phyloP scores from a whole-genome alignment of 176 grass and related monocot species.

The Cenchrus purpureus region DNA sequence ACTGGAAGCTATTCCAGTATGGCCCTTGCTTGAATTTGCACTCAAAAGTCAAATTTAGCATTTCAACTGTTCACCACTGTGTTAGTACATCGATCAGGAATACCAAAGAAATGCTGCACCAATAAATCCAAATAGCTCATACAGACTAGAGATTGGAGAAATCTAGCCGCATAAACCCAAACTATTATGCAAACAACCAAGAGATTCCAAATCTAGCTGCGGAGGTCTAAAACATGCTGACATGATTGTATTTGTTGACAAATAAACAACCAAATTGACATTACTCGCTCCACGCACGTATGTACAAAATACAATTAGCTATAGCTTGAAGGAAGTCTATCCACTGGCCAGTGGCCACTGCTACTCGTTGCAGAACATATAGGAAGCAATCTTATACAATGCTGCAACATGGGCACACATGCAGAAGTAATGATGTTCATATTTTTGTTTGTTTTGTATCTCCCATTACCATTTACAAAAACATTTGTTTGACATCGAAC shows the following conservation, averaged over 20 bases:
- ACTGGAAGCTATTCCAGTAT: not conserved
- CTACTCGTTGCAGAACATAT: not conserved
- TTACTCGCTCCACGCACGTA: not conserved
- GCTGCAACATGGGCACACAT: not conserved
- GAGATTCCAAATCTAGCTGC: slow-evolving; percentile 2
- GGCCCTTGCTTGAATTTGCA: slow-evolving; percentile 19
- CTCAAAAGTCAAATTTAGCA: not conserved
- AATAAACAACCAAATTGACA: not conserved
- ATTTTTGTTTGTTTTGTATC: not conserved
- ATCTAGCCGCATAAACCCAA: not conserved
- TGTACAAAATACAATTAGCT: not conserved
- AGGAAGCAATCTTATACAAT: not conserved
- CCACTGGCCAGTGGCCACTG: too few relatives aligned
- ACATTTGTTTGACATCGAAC: too few relatives aligned
- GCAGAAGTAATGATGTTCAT: not conserved
- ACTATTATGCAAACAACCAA: not conserved
- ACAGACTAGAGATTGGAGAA: not conserved
- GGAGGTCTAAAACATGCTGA: not conserved
- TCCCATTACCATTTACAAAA: not conserved
- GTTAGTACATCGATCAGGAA: not conserved
- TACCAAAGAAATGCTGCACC: not conserved
- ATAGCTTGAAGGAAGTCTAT: not conserved
- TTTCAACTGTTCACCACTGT: not conserved
- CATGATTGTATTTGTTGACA: not conserved
- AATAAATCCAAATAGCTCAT: not conserved